phyloP scores from a whole-genome alignment of 2,329 filamentous ascomycete species.

The Sclerotinia minor region DNA sequence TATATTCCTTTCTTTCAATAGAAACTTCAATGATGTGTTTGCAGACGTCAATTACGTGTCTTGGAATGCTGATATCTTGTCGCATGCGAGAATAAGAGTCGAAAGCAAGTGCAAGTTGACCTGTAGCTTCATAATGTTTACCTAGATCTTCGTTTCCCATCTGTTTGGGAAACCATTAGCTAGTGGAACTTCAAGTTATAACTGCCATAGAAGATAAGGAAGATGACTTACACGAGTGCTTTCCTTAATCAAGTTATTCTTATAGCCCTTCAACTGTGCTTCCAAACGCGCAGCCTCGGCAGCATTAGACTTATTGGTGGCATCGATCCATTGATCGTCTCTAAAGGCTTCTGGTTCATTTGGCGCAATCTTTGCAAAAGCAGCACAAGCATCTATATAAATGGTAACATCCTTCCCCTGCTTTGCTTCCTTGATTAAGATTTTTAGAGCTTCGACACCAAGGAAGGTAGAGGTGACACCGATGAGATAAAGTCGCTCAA shows the following conservation, averaged over 20 bases:
- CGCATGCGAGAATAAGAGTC: conserved; percentile 86
- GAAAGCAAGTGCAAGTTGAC: conserved; percentile 69
- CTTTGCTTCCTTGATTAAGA: conserved; percentile 75
- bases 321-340: conserved; percentile 76
- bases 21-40: conserved; percentile 75
- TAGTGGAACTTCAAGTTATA: background rate
- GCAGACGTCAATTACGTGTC: conserved; percentile 80
- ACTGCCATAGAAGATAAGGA: background rate
- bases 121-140: conserved; percentile 75
- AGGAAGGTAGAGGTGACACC: conserved; percentile 75
- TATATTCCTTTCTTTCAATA: conserved; percentile 77
- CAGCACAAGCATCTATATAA: conserved; percentile 69
- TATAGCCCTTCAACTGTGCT: conserved; percentile 84
- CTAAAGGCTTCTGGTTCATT: conserved; percentile 64
- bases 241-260: conserved; percentile 96
- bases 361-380: conserved; percentile 63
- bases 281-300: conserved; percentile 75
- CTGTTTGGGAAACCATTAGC: conserved; percentile 47
- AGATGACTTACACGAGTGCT: conserved; percentile 74
- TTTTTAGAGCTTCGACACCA: conserved; percentile 75
- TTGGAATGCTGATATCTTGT: conserved; percentile 79
- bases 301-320: conserved; percentile 64
- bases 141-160: conserved; percentile 95
- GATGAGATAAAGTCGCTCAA: conserved; percentile 79
- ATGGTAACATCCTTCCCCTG: conserved; percentile 68